Evolutionary conservation across 805 yeast species (phyloP), one percentile per base, ranked within the genome.

Genomic region (Yarrowia yakushimensis): DNA sequence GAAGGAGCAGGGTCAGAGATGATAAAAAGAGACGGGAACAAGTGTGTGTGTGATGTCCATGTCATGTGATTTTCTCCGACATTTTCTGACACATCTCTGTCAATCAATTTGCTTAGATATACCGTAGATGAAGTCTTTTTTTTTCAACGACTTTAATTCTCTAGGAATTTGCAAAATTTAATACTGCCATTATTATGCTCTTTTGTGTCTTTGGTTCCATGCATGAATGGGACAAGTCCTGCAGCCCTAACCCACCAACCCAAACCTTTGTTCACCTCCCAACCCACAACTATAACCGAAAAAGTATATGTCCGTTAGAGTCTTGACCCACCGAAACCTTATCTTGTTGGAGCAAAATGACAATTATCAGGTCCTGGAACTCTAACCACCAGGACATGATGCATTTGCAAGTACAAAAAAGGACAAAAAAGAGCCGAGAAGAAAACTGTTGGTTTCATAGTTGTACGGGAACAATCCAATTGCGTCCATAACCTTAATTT

Each of bases 261-360:
- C 22, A n/a, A 23, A 41, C 28, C 22, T 17, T 20, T 45, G 50
- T 17, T 13, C 18, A 43, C 50, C 52, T n/a, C 52, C 52, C 7
- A 45, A 20, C 52, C 36, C 52, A 45, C 52, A 45, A 45, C 52
- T 45, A 45, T 45, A 45, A 45, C 52, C 52, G 52, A 30, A 45
- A n/a, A 45, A 18, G 52, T n/a, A 2, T 45, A 28, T 28, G 11
- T 15, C 17, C 6, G 11, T 28, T 45, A 30, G n/a, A 15, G 22
- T 17, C 17, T 6, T 30, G 52, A 45, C 36, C 52, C 52, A 45
- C 52, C n/a, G 4, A 45, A 45, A 45, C 36, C 18, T 30, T 45
- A 45, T 45, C 52, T 45, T 28, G 52, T 30, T 20, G 36, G 52
- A 45, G 52, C 52, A 45, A 28, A 45, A 27, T 30, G 27, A 45